Conservation (phyloP, 371 early-diverging fungal genomes). For the Haplosporangium sp. region DNA sequence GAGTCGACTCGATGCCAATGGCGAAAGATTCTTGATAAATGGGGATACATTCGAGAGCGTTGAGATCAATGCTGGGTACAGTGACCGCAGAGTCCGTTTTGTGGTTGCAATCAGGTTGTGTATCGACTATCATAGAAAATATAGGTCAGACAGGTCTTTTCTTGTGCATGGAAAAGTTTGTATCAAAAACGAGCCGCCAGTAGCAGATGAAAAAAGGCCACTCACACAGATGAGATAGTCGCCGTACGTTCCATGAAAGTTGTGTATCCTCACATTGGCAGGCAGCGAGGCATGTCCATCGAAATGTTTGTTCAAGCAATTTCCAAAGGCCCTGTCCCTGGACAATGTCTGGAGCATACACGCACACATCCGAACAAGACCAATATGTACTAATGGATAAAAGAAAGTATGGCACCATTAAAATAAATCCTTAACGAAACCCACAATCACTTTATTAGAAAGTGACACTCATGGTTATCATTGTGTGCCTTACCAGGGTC, state of each 20-base stretch:
- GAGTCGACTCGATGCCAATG: constrained; percentile 78
- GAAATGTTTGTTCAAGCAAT: constrained; percentile 81
- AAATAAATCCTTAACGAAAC: not conserved
- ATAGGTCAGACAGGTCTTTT: not conserved
- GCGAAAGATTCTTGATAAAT: constrained; percentile 78
- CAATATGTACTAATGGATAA: constrained; percentile 67
- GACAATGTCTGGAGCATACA: constrained; percentile 88
- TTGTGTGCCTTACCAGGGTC: constrained; percentile 63
- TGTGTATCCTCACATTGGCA: constrained; percentile 72
- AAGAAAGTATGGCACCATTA: not conserved
- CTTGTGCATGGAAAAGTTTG: not conserved
- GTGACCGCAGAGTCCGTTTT: constrained; percentile 68
- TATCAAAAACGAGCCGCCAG: not conserved
- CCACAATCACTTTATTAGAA: too few relatives aligned
- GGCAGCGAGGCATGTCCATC: constrained; percentile 74
- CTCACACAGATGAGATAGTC: constrained; percentile 84
- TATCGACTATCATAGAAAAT: constrained; percentile 64
- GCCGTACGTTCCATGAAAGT: constrained; percentile 82
- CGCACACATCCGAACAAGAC: constrained; percentile 82
- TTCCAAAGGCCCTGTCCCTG: constrained; percentile 80
- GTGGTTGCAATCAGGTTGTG: constrained; percentile 82
- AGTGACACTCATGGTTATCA: not conserved
- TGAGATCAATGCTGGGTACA: constrained; percentile 82
- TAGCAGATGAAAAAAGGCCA: not conserved
- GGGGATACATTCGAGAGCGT: constrained; percentile 87